Conservation (phyloP, 805 yeast genomes). For the Schwanniomyces vanrijiae region DNA sequence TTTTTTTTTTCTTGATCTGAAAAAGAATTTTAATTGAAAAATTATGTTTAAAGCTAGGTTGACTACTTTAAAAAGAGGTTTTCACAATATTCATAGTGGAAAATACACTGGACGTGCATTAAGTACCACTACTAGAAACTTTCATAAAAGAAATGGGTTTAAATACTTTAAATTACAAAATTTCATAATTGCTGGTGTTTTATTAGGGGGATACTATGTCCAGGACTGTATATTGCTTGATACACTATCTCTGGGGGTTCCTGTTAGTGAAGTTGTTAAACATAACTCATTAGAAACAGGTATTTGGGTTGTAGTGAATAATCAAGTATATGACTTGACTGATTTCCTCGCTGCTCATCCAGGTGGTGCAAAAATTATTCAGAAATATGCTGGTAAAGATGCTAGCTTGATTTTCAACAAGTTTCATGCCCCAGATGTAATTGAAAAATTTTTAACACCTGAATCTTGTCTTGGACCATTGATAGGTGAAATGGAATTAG, state of each 20-base stretch:
- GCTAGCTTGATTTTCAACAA: constrained; percentile 41
- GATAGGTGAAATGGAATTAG: constrained; percentile 17
- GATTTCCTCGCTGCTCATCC: constrained; percentile 43
- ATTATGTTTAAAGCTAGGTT: background rate
- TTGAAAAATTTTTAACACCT: constrained; percentile 17
- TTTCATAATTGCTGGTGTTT: background rate
- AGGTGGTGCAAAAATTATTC: constrained; percentile 47
- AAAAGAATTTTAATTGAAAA: background rate
- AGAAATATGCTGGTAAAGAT: constrained; percentile 59
- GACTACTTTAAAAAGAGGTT: background rate
- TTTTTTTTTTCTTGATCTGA: background rate
- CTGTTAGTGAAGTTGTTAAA: constrained; percentile 5
- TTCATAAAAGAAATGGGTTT: background rate
- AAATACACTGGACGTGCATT: background rate
- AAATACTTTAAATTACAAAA: background rate
- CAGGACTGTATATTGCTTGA: constrained; percentile 2
- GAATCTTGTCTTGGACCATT: constrained; percentile 21
- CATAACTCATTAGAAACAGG: constrained; percentile 7
- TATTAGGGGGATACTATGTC: background rate
- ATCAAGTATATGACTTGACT: constrained; percentile 33
- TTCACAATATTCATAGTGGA: background rate
- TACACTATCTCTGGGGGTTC: background rate
- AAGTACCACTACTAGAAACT: background rate
- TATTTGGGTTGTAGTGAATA: constrained; percentile 30
- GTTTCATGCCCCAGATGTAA: constrained; percentile 33